phyloP scores from a whole-genome alignment of 306 rosid genomes.

The Acacia melanoxylon region DNA sequence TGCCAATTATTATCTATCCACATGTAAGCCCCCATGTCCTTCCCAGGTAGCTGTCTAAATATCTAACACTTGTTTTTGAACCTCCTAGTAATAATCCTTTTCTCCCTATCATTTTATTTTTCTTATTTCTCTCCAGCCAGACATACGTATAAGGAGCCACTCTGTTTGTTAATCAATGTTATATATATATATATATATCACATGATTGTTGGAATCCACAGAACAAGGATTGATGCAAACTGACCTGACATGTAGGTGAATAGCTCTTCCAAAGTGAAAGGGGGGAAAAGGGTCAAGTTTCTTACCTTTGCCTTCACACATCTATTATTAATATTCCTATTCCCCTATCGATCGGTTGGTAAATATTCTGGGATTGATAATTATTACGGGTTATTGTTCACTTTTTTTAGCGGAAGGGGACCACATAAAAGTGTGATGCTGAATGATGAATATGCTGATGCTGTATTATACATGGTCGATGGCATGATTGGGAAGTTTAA shows the following conservation, averaged over 20 bases:
- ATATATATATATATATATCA: background rate
- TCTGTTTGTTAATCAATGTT: background rate
- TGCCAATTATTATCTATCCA: slow-evolving; percentile 54
- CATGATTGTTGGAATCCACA: slow-evolving; percentile 31
- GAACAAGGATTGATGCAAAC: slow-evolving; percentile 12
- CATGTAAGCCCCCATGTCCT: slow-evolving; percentile 30
- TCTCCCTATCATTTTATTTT: background rate
- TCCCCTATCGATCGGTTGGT: slow-evolving; percentile 12
- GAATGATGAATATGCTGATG: background rate
- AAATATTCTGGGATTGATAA: slow-evolving; percentile 4
- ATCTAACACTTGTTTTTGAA: slow-evolving; percentile 22
- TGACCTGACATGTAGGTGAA: background rate
- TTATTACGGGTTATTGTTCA: background rate
- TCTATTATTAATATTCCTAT: slow-evolving; percentile 1
- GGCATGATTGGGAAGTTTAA: slow-evolving; percentile 25
- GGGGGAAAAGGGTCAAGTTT: background rate
- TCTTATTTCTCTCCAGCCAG: background rate
- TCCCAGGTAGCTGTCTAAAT: slow-evolving; percentile 32
- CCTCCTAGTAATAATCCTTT: background rate
- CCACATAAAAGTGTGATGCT: slow-evolving; percentile 1
- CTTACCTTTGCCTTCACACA: slow-evolving; percentile 18
- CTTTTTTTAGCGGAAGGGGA: background rate
- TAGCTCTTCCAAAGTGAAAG: background rate
- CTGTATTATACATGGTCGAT: background rate
- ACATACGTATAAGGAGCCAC: slow-evolving; percentile 28